A percentile compares a stretch with the other conserved stretches of the same genome.
Evolutionary conservation across 495 filamentous ascomycete species (phyloP).

Genomic region (Peziza echinospora): DNA sequence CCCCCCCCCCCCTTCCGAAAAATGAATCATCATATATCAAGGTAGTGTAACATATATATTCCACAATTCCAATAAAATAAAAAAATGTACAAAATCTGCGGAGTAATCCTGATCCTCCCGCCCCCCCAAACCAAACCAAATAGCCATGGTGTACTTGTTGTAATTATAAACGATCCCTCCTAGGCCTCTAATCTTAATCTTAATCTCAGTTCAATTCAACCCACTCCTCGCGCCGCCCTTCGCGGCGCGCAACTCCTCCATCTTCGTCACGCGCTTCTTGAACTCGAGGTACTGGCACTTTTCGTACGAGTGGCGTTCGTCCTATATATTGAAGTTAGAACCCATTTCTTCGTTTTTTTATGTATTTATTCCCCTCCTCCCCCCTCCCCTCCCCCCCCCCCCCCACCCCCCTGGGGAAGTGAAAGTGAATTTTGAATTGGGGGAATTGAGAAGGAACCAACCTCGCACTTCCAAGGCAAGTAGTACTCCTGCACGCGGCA

Average conservation of each 20-base stretch:
- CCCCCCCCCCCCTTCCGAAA: too few species aligned
- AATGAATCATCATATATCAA: too few species aligned
- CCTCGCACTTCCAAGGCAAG: conserved; percentile 93
- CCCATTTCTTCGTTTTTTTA: not conserved
- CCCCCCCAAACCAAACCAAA: too few species aligned
- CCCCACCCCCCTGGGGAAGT: not conserved
- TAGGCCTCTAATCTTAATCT: too few species aligned
- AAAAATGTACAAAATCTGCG: too few species aligned
- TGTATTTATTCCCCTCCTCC: not conserved
- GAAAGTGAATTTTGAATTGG: too few species aligned
- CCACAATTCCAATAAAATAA: too few species aligned
- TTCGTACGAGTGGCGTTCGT: conserved; percentile 90
- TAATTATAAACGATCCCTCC: too few species aligned
- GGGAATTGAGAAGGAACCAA: conserved; percentile 32
- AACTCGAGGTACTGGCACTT: conserved; percentile 99
- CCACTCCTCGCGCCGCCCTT: conserved; percentile 59
- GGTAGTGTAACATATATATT: too few species aligned
- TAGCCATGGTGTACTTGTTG: too few species aligned
- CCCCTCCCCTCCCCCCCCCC: not conserved
- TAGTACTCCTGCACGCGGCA: conserved; percentile 86
- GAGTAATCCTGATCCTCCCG: too few species aligned
- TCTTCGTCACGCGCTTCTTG: conserved; percentile 94
- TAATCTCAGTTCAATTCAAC: too few species aligned
- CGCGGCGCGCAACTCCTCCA: conserved; percentile 78
- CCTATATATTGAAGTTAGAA: conserved; percentile 25